Evolutionary conservation across 139 green algal genomes (phyloP).

Genomic region (Spirogloea muscicola): DNA sequence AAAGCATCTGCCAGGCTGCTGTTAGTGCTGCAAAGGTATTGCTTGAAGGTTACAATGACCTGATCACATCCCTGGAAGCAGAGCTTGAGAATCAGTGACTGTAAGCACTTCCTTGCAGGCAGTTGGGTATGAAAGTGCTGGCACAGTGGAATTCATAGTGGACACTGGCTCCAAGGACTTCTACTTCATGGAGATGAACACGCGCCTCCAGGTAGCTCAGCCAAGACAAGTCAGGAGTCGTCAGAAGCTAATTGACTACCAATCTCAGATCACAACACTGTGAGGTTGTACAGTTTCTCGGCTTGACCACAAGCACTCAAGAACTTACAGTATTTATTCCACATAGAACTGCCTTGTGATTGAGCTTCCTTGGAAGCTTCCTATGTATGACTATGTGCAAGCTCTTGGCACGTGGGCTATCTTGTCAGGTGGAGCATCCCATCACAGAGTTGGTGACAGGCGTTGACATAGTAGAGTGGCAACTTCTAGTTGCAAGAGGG

Average conservation of each 20-base stretch:
- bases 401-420: background rate
- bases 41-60: too few species aligned
- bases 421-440: conserved; percentile 81
- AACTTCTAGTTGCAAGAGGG: conserved; percentile 77
- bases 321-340: too few species aligned
- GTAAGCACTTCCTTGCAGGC: too few species aligned
- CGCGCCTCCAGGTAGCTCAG: conserved; percentile 60
- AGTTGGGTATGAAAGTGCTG: conserved; percentile 76
- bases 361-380: background rate
- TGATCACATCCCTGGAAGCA: too few species aligned
- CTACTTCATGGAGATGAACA: conserved; percentile 99
- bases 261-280: background rate
- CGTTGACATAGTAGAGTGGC: conserved; percentile 83
- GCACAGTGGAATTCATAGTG: conserved; percentile 95
- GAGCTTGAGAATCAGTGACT: too few species aligned
- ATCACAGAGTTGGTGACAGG: conserved; percentile 76
- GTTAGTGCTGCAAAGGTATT: conserved; percentile 68
- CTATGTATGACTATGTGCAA: background rate
- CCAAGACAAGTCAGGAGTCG: background rate
- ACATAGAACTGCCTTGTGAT: background rate
- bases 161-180: conserved; percentile 69
- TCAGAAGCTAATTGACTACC: background rate
- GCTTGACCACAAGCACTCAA: too few species aligned
- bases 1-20: conserved; percentile 84
- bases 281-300: background rate